These are phyloP conservation scores for Salix caprea DNA, from an alignment of 345 rosid genomes.

Conservation along the genomic window DNA sequence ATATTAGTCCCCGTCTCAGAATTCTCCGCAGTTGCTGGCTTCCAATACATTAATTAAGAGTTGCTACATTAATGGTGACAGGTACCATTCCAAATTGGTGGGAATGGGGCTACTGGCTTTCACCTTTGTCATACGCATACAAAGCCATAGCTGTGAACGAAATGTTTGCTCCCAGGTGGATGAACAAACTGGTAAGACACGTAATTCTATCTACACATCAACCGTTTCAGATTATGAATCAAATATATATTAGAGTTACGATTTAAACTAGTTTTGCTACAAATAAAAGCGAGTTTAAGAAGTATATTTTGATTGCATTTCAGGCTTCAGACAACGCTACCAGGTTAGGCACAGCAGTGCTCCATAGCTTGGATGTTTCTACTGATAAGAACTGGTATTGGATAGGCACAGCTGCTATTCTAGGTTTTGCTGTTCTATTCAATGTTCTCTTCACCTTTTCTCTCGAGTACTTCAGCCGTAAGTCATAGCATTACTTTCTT, in stretches of 20 bases:
- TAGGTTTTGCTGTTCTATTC: slow-evolving; percentile 62
- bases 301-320: slow-evolving; percentile 6
- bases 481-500: slow-evolving; percentile 17
- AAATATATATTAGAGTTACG: neutral
- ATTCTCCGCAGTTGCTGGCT: neutral
- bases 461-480: slow-evolving; percentile 63
- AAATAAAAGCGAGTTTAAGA: neutral
- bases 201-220: neutral
- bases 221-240: neutral
- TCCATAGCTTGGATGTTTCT: slow-evolving; percentile 43
- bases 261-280: neutral
- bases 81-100: slow-evolving; percentile 77
- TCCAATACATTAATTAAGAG: neutral
- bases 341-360: slow-evolving; percentile 55
- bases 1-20: neutral
- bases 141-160: slow-evolving; percentile 72
- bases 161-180: slow-evolving; percentile 82
- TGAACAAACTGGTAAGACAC: slow-evolving; percentile 45
- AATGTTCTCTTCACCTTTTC: slow-evolving; percentile 69
- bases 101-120: slow-evolving; percentile 90
- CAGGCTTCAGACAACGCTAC: slow-evolving; percentile 58
- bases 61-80: slow-evolving; percentile 19
- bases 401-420: slow-evolving; percentile 65
- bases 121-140: slow-evolving; percentile 70
- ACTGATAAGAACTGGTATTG: slow-evolving; percentile 68